phyloP scores from a whole-genome alignment of 768 basidiomycete species.

The Boletus sp. region DNA sequence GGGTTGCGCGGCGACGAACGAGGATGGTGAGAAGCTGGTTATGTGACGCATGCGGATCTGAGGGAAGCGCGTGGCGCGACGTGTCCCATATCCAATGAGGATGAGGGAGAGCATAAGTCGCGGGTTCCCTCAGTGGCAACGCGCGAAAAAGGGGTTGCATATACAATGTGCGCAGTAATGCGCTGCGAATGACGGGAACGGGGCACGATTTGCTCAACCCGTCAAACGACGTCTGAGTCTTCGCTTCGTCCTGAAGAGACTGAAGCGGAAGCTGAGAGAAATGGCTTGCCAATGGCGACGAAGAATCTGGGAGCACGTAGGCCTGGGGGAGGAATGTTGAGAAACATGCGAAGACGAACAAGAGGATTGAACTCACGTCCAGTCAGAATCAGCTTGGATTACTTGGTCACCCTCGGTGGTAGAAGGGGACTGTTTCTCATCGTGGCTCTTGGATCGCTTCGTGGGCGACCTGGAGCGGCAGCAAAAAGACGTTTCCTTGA shows the following conservation, averaged over 20 bases:
- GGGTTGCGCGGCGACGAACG: conserved; percentile 12
- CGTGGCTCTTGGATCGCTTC: conserved; percentile 12
- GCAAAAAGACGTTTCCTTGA: conserved; percentile 27
- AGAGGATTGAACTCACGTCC: conserved; percentile 29
- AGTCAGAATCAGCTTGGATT: conserved; percentile 26
- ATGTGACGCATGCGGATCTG: conserved; percentile 23
- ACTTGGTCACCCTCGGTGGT: conserved; percentile 6
- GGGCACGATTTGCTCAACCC: conserved; percentile 15
- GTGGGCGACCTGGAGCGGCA: conserved; percentile 20
- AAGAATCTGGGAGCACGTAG: conserved; percentile 55
- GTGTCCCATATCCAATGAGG: conserved; percentile 22
- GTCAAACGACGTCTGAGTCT: conserved; percentile 31
- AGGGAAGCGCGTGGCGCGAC: conserved; percentile 24
- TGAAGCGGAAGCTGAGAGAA: conserved; percentile 52
- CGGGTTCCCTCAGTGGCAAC: conserved; percentile 24
- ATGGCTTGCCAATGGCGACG: conserved; percentile 63
- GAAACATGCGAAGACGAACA: background rate
- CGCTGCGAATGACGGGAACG: conserved; percentile 11
- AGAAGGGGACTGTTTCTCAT: conserved; percentile 18
- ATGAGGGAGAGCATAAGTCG: conserved; percentile 18
- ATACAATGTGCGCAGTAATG: conserved; percentile 15
- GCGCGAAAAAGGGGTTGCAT: conserved; percentile 27
- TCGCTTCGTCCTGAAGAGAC: conserved; percentile 53
- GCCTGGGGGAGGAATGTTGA: conserved; percentile 35
- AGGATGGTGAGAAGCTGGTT: conserved; percentile 14